Base-by-base conservation (phyloP, 495 filamentous ascomycete genomes). In the Rostrohypoxylon terebratum region DNA sequence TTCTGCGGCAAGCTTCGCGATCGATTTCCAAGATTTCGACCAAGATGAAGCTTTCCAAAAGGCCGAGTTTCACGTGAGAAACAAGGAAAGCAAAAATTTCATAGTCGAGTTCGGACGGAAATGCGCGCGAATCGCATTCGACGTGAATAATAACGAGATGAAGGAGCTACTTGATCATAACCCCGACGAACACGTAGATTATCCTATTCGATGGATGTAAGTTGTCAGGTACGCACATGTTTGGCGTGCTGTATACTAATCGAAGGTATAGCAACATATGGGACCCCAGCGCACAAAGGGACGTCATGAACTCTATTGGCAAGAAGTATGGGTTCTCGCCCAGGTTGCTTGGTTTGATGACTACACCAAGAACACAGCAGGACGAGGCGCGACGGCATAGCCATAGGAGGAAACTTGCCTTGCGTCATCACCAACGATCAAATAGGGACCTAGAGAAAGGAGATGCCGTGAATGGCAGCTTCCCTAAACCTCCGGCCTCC, bases 21-120 rank as follows among this genome's bases (percentile, higher is more conserved):
- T 20, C 9, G 70, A 74, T 45, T 90, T 91, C 70, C 66, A 81
- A 11, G 79, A 90, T 73, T 89, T 90, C 42, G 89, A 92, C 70
- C 77, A 86, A 40, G 60, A 73, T 4, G 67, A 67, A 0, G 78
- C 87, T 61, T 90, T 89, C 71, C 34, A 74, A 16, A 33, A 75
- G 6, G 81, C 81, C 47, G 74, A 84, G 60, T 45, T 67, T 4
- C 75, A 77, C 16, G 76, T 86, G 1, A 57, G 77, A 36, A 71
- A 82, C n/a, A 66, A 77, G 18, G 64, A 76, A 3, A 88, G 87
- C 4, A 76, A 65, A 11, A 93, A 90, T 70, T 93, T 94, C 72
- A 87, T 91, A 18, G 81, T 94, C 13, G 90, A 93, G 60, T 94
- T 93, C 78, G 89, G 90, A 33, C 84, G 85, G 21, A 82, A 89